Conservation (phyloP, 176 grass and related monocot genomes). For the Musa acuminata region DNA sequence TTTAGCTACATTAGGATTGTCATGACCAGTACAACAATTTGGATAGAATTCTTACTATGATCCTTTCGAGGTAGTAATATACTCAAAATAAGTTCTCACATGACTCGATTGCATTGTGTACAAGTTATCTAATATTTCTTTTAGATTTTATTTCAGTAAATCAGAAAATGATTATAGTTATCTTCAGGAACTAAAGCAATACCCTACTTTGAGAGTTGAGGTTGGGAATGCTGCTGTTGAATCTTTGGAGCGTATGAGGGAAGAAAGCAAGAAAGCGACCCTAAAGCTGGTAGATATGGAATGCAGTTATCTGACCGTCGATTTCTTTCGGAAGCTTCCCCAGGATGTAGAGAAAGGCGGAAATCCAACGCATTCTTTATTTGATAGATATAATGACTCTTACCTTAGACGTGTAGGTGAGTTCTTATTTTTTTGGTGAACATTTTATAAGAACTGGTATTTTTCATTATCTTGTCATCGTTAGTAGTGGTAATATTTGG, state of each 20-base stretch:
- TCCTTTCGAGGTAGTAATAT: background rate
- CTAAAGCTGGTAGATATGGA: constrained; percentile 98
- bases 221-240: constrained; percentile 85
- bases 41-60: too few species aligned
- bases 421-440: background rate
- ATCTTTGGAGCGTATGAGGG: constrained; percentile 96
- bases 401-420: constrained; percentile 95
- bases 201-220: constrained; percentile 82
- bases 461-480: background rate
- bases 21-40: too few species aligned
- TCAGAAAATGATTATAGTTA: constrained; percentile 3
- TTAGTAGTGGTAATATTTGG: background rate
- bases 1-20: too few species aligned
- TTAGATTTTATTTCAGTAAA: background rate
- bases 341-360: constrained; percentile 99
- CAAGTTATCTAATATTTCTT: background rate
- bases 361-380: constrained; percentile 96
- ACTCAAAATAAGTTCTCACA: background rate
- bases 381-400: constrained; percentile 99
- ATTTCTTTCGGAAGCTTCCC: constrained; percentile 99
- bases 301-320: constrained; percentile 90
- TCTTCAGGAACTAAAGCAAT: constrained; percentile 91
- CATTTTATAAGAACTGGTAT: constrained; percentile 5
- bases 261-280: constrained; percentile 97
- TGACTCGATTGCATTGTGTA: background rate